Conservation (phyloP, 305 asterid genomes). For the Fraxinus platypoda region DNA sequence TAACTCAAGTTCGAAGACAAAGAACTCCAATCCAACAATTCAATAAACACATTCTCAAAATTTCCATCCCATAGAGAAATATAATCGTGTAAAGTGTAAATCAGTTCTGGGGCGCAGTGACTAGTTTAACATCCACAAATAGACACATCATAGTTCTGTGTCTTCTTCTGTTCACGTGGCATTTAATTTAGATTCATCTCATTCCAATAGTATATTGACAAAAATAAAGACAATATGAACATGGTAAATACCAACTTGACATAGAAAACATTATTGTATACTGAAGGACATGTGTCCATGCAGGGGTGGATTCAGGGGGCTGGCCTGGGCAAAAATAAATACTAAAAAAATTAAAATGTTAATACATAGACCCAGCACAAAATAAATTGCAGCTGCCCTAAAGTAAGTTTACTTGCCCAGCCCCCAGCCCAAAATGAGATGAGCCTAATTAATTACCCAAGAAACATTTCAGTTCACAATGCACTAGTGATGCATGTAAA, state of each 20-base stretch:
- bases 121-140: conserved; percentile 15
- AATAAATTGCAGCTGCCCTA: neutral
- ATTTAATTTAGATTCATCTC: conserved; percentile 3
- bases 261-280: neutral
- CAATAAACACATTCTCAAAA: neutral
- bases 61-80: neutral
- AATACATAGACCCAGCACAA: neutral
- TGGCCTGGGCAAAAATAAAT: too few relatives aligned
- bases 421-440: neutral
- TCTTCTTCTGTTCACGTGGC: neutral
- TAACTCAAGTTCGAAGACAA: neutral
- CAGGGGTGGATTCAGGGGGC: neutral
- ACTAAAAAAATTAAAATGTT: too few relatives aligned
- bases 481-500: neutral
- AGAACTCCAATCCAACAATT: neutral
- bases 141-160: neutral
- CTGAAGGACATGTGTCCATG: neutral
- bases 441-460: neutral
- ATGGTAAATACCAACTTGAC: neutral
- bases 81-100: neutral
- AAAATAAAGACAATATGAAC: neutral
- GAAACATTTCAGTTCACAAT: neutral
- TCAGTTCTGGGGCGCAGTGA: neutral
- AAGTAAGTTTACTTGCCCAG: neutral
- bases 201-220: neutral